Evolutionary conservation across 2,329 filamentous ascomycete species (phyloP).

Genomic region (Colletotrichum somersetense): DNA sequence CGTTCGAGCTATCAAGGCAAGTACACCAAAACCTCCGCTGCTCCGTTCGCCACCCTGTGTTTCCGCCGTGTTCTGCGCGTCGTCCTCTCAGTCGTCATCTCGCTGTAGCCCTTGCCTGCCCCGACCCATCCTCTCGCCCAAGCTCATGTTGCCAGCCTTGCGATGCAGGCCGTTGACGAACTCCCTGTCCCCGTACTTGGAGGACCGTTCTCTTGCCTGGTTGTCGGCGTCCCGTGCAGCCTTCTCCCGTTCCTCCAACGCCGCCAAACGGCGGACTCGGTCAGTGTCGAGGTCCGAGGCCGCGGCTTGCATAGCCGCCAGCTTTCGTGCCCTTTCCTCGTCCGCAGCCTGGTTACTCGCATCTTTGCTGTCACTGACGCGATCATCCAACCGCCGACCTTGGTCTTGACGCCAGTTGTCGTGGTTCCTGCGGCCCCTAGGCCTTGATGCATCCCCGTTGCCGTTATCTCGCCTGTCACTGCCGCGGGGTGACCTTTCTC

Average conservation of each 20-base stretch:
- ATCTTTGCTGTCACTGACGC: conserved; percentile 39
- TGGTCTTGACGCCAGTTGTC: conserved; percentile 42
- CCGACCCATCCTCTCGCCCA: conserved; percentile 66
- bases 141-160: conserved; percentile 64
- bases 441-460: conserved; percentile 39
- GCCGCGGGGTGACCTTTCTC: conserved; percentile 32
- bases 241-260: conserved; percentile 75
- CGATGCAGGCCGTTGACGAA: conserved; percentile 75
- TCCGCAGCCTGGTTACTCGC: conserved; percentile 53
- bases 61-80: neutral
- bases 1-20: neutral
- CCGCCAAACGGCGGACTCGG: conserved; percentile 75
- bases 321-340: conserved; percentile 73
- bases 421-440: conserved; percentile 43
- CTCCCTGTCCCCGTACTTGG: conserved; percentile 72
- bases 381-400: conserved; percentile 41
- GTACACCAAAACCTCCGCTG: neutral
- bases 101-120: conserved; percentile 59
- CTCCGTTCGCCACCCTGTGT: neutral
- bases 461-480: conserved; percentile 44
- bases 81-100: conserved; percentile 57
- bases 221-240: conserved; percentile 76
- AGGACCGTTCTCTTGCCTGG: conserved; percentile 67
- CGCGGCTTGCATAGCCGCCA: conserved; percentile 80
- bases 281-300: conserved; percentile 78